phyloP scores from a whole-genome alignment of 1,284 basidiomycete species.

The Sporisorium scitamineum region DNA sequence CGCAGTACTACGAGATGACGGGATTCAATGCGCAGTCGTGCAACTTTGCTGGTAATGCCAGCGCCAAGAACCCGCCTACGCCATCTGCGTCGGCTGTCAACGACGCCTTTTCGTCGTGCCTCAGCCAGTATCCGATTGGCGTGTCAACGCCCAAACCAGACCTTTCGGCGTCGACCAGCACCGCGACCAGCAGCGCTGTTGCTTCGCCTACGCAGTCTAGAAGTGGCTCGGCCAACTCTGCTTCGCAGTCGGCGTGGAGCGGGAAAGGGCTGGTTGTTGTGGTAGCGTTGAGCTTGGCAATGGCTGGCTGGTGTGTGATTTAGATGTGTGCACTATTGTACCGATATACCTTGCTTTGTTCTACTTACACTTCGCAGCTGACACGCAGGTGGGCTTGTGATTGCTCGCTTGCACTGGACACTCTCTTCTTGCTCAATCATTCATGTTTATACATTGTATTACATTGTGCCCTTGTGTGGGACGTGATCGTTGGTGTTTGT shows the following conservation, averaged over 20 bases:
- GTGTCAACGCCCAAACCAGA: constrained; percentile 55
- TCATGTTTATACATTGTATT: no score
- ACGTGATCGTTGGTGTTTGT: no score
- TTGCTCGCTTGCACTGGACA: neutral
- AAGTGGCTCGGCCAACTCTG: constrained; percentile 1
- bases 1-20: constrained; percentile 79
- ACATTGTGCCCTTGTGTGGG: no score
- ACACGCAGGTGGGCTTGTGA: neutral
- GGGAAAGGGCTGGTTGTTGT: neutral
- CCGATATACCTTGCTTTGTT: neutral
- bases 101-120: constrained; percentile 78
- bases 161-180: constrained; percentile 4
- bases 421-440: no score
- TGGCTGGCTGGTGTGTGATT: neutral
- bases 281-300: neutral
- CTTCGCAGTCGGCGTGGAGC: neutral
- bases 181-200: neutral
- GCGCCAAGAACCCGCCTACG: constrained; percentile 75
- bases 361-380: no score
- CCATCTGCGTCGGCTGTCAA: constrained; percentile 74
- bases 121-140: constrained; percentile 75
- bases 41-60: constrained; percentile 85
- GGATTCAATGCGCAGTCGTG: constrained; percentile 75
- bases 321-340: neutral
- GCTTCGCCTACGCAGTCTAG: neutral